Base-by-base conservation (phyloP, 192 early-diverging fungal genomes). In the Thoreauomyces humboldtii region DNA sequence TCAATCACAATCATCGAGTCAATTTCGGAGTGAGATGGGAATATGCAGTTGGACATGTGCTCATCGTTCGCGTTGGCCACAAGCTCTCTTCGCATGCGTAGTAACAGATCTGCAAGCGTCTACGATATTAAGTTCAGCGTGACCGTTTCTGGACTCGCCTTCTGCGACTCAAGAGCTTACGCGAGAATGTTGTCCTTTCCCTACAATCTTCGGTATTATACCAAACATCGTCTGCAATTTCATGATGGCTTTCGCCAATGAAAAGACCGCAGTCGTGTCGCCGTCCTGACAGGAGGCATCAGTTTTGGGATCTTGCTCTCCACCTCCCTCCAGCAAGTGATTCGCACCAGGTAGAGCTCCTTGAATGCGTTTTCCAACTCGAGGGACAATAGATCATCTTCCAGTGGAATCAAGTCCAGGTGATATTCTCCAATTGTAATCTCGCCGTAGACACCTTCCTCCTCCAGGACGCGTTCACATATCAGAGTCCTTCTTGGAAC, bases 391-490 rank as follows among this genome's bases (percentile, higher is more conserved):
- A 98, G 57, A 69, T 99, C 94, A 47, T 87, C 84, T 62, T 96
- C 96, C 62, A 96, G 81, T 0, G 93, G 91, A 9, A 99, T 84
- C 56, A 92, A 73, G 59, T 99, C 94, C 76, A 98, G 73, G 41
- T 89, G 86, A 74, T 87, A 95, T 70, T 96, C 91, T 7, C 90
- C 88, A 59, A 98, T 74, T 1, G 81, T 81, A 11, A 97, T 72
- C 50, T 93, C 91, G 21, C 92, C 94, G 74, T 88, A 85, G 0
- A 98, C 92, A 22, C 92, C 93, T 24, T 89, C 88, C 55, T 97
- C 94, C 73, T 95, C 96, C 58, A 97, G 77, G 14, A 96, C 86
- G n/a, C 90, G 87, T 71, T 96, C 92, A 74, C 95, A 96, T 1
- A 97, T 73, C 48, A 92, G 80, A 2, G 94, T 93, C 9, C 92